phyloP scores from a whole-genome alignment of 345 rosid species.

The Trapa incisa region DNA sequence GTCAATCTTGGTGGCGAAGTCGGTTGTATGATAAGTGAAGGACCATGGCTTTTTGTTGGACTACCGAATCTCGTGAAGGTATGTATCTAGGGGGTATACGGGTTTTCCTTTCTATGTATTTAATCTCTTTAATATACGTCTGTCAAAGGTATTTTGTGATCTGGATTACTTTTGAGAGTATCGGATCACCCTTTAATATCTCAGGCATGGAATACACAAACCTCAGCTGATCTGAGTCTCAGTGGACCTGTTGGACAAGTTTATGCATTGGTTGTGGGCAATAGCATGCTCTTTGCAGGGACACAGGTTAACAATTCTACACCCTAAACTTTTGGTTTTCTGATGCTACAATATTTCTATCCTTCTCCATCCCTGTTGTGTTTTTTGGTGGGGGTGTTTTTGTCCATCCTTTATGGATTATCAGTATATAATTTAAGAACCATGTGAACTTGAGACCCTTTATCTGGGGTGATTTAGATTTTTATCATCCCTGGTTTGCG shows the following conservation, averaged over 20 bases:
- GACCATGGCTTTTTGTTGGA: conserved; percentile 94
- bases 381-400: background rate
- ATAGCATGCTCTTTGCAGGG: conserved; percentile 80
- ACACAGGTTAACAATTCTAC: conserved; percentile 46
- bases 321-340: background rate
- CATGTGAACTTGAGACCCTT: background rate
- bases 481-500: background rate
- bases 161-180: background rate
- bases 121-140: background rate
- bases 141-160: background rate
- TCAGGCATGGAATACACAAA: conserved; percentile 86
- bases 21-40: conserved; percentile 89
- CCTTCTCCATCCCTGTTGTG: background rate
- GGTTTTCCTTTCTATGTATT: background rate
- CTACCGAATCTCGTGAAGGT: conserved; percentile 81
- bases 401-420: background rate
- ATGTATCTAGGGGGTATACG: conserved; percentile 8
- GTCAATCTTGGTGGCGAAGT: conserved; percentile 71
- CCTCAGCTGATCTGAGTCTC: conserved; percentile 59
- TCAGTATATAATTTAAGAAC: background rate
- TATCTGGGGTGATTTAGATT: background rate
- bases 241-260: conserved; percentile 95
- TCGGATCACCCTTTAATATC: conserved; percentile 7
- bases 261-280: conserved; percentile 70
- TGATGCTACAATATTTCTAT: background rate